Percentiles rank a stretch among this genome's conserved stretches.
Conservation (phyloP, 2,329 filamentous ascomycete species). For the Ceratocystis diversiconidia region DNA sequence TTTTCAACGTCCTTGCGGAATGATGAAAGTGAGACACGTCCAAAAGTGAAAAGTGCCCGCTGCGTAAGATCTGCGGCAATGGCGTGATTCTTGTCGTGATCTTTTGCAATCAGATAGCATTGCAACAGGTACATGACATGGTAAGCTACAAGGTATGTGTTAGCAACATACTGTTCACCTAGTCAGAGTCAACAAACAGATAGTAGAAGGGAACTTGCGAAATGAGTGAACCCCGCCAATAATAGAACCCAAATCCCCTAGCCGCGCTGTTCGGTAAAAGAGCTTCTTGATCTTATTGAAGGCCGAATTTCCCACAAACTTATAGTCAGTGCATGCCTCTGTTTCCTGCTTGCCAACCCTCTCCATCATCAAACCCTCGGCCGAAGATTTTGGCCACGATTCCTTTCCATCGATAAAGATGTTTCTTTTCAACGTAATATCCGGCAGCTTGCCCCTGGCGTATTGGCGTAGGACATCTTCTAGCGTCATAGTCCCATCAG, state of each 20-base stretch:
- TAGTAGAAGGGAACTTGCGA: conserved; percentile 24
- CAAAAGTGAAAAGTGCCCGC: conserved; percentile 82
- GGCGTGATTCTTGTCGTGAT: conserved; percentile 68
- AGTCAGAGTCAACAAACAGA: neutral
- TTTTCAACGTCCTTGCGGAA: conserved; percentile 63
- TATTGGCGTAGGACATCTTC: conserved; percentile 41
- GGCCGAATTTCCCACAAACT: conserved; percentile 56
- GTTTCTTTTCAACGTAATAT: conserved; percentile 61
- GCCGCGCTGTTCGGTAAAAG: conserved; percentile 66
- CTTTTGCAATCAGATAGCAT: conserved; percentile 80
- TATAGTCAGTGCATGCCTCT: conserved; percentile 54
- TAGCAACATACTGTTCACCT: conserved; percentile 40
- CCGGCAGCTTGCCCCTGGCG: conserved; percentile 49
- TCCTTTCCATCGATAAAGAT: conserved; percentile 77
- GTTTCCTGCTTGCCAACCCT: conserved; percentile 29
- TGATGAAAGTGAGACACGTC: conserved; percentile 69
- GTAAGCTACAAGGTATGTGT: conserved; percentile 41
- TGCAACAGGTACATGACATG: conserved; percentile 90
- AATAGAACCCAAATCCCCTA: conserved; percentile 71
- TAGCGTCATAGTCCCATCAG: conserved; percentile 39
- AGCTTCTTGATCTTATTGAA: conserved; percentile 63
- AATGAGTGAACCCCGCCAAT: conserved; percentile 48
- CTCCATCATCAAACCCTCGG: conserved; percentile 75
- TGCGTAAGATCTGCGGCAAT: conserved; percentile 79
- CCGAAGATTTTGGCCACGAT: conserved; percentile 66